These are phyloP conservation scores for Trichophyton simii DNA, from an alignment of 2,329 filamentous ascomycete genomes.

Conservation along the genomic window DNA sequence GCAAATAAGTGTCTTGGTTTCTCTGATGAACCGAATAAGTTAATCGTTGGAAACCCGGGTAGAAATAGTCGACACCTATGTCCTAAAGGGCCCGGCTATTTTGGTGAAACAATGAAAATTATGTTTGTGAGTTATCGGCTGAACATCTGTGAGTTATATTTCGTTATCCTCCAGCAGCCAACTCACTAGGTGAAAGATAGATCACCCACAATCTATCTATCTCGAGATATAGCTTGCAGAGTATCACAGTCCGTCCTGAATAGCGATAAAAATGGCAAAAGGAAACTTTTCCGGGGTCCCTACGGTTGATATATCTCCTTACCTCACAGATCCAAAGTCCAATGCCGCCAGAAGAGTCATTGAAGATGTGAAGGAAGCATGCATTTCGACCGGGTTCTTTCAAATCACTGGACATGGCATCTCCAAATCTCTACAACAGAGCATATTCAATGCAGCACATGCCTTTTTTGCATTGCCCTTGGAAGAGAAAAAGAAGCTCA, in stretches of 20 bases:
- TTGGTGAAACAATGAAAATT: neutral
- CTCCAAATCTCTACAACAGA: neutral
- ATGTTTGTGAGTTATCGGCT: neutral
- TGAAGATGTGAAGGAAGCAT: neutral
- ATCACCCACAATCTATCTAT: neutral
- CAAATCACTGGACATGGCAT: constrained; percentile 1
- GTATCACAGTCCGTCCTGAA: neutral
- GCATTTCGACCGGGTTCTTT: constrained; percentile 1
- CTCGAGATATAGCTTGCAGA: neutral
- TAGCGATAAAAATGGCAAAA: neutral
- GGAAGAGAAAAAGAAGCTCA: constrained; percentile 4
- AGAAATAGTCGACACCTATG: neutral
- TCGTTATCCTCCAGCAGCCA: neutral
- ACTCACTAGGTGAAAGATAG: neutral
- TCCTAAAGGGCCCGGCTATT: neutral
- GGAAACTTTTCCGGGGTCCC: neutral
- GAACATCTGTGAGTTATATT: neutral
- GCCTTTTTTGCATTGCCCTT: neutral
- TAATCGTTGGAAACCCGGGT: neutral
- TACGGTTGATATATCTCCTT: constrained; percentile 1
- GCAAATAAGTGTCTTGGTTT: neutral
- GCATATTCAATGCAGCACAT: neutral
- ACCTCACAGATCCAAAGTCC: neutral
- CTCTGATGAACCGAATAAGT: neutral
- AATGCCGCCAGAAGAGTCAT: neutral